phyloP scores from a whole-genome alignment of 2,329 filamentous ascomycete genomes.

The Diaporthe sp. region DNA sequence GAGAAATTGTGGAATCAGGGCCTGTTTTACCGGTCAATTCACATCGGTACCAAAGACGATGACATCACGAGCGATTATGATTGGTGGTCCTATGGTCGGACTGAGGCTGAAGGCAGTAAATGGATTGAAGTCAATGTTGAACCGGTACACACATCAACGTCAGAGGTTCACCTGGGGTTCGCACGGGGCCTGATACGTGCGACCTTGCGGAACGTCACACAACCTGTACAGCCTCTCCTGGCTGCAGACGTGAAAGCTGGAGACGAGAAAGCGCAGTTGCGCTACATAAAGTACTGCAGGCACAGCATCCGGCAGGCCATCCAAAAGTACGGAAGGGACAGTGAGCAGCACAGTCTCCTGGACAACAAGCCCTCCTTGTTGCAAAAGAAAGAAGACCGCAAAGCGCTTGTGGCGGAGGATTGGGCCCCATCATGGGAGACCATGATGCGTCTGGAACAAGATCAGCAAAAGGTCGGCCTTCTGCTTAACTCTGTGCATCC shows the following conservation, averaged over 20 bases:
- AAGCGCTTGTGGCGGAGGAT: background rate
- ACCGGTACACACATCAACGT: background rate
- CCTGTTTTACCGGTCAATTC: background rate
- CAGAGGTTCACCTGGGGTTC: rapidly evolving
- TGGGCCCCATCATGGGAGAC: constrained; percentile 1
- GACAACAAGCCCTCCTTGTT: rapidly evolving
- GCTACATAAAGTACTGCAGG: background rate
- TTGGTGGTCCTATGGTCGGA: constrained; percentile 1
- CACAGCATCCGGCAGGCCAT: background rate
- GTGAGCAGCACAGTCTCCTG: background rate
- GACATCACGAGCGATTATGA: background rate
- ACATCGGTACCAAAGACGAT: constrained; percentile 10
- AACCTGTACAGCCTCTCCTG: background rate
- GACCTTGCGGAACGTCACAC: background rate
- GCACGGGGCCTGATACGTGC: background rate
- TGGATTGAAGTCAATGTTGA: background rate
- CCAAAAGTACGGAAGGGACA: background rate
- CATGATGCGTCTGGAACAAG: background rate
- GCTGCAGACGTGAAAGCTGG: rapidly evolving
- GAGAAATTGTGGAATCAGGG: constrained; percentile 15
- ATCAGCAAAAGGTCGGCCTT: background rate
- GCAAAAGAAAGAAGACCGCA: background rate
- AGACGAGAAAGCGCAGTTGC: background rate
- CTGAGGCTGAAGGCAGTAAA: background rate
- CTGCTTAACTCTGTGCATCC: background rate